Percentiles rank a stretch among this genome's conserved stretches.
phyloP scores from a whole-genome alignment of 108 stramenopile genomes.

The Fistulifera pelliculosa region DNA sequence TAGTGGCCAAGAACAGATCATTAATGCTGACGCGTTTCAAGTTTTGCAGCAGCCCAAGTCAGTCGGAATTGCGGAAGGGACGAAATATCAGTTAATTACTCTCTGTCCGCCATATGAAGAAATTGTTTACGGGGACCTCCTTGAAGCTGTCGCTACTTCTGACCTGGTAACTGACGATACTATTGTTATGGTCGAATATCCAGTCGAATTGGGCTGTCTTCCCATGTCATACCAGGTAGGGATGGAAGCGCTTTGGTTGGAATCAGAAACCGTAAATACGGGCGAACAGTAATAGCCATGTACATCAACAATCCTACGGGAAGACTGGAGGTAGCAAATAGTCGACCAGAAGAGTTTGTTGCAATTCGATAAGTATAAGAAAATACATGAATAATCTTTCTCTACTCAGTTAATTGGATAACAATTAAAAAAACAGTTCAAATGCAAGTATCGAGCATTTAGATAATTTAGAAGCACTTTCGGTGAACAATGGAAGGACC shows the following conservation, averaged over 20 bases:
- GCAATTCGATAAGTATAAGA: not conserved
- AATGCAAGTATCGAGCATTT: no score
- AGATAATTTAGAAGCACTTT: slow-evolving; percentile 77
- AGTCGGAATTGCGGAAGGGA: slow-evolving; percentile 55
- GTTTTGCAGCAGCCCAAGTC: slow-evolving; percentile 77
- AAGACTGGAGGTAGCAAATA: slow-evolving; percentile 48
- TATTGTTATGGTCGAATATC: slow-evolving; percentile 88
- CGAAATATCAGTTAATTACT: slow-evolving; percentile 75
- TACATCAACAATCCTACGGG: slow-evolving; percentile 90
- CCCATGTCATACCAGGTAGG: slow-evolving; percentile 59
- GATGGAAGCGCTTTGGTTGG: slow-evolving; percentile 78
- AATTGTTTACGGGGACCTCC: slow-evolving; percentile 86
- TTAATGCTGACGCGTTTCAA: slow-evolving; percentile 77
- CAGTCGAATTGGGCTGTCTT: slow-evolving; percentile 85
- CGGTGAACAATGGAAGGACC: slow-evolving; percentile 98
- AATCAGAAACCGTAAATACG: slow-evolving; percentile 89
- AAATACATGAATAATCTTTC: no score
- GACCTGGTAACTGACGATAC: slow-evolving; percentile 75
- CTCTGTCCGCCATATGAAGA: slow-evolving; percentile 96
- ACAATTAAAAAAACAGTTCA: no score
- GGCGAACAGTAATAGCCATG: slow-evolving; percentile 89
- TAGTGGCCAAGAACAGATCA: slow-evolving; percentile 42
- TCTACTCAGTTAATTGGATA: no score
- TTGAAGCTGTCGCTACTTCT: slow-evolving; percentile 71
- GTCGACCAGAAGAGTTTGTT: slow-evolving; percentile 83